Evolutionary conservation across 2,329 filamentous ascomycete genomes (phyloP), one percentile per base, ranked within the genome.

Genomic region (Grosmannia serpens): DNA sequence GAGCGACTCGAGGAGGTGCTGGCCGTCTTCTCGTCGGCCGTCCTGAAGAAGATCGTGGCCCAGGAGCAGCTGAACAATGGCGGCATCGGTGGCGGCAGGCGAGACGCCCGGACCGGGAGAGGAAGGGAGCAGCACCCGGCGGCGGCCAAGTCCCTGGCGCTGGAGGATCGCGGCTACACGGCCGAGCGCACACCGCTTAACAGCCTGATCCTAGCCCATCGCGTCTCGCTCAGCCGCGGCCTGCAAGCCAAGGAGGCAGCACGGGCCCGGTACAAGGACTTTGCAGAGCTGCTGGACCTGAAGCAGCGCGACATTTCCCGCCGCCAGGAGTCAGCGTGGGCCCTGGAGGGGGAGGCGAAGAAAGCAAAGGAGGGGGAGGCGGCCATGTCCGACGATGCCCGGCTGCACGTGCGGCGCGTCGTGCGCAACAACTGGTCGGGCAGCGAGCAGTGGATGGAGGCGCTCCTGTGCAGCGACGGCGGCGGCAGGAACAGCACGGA

Each of bases 1-100:
- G 91, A 96, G 58, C 86, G 89, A 62, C 82, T 97, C 58, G 91
- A 91, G 68, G 94, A 99, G 68, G 75, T 96, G 1, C 77, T 97
- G 31, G 84, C 89, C 3, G 78, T 84, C 0, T 95, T 99, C 66
- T 96, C 92, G 1, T 88, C 88, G 17, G 82, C 84, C 0, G 91
- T 96, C 0, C 70, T 97, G 62, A 88, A 88, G 67, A 90, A 86
- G 67, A 71, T 82, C 1, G 72, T 88, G 1, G 74, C 77, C 0
- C 72, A 69, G 49, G 59, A 64, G 22, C 64, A 65, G 31, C 59
- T 63, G 49, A 65, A 67, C 33, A 58, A 49, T 56, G 56, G 53
- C 35, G 33, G 22, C 33, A n/a, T n/a, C n/a, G n/a, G n/a, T n/a
- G n/a, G n/a, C n/a, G n/a, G n/a, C n/a, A n/a, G n/a, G n/a, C n/a